These are phyloP conservation scores for Penicillium cinerascens DNA, from an alignment of 495 filamentous ascomycete genomes.

Conservation along the genomic window DNA sequence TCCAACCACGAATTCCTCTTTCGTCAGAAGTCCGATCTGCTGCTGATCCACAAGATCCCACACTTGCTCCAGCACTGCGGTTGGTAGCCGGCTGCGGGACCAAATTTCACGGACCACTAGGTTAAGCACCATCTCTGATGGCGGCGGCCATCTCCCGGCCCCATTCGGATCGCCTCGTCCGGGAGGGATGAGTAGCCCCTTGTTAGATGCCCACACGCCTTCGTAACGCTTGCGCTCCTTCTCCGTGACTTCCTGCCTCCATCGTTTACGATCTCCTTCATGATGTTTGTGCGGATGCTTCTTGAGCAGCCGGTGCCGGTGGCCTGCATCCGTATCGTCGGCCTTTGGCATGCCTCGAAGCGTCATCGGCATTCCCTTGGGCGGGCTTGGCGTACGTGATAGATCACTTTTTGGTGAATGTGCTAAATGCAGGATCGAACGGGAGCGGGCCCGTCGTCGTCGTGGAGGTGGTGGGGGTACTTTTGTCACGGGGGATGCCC, in stretches of 20 bases:
- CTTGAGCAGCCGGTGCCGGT: conserved; percentile 49
- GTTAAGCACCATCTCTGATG: conserved; percentile 62
- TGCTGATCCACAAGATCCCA: conserved; percentile 79
- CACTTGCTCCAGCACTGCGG: conserved; percentile 67
- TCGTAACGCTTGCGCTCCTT: conserved; percentile 88
- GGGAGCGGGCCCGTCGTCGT: conserved; percentile 47
- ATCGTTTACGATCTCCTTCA: conserved; percentile 82
- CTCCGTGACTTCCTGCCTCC: conserved; percentile 72
- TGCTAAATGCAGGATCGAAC: conserved; percentile 37
- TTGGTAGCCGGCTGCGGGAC: conserved; percentile 68
- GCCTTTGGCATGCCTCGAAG: conserved; percentile 60
- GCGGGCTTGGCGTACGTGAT: conserved; percentile 54
- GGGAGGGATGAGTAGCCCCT: conserved; percentile 55
- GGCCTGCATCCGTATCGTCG: conserved; percentile 55
- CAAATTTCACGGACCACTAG: conserved; percentile 85
- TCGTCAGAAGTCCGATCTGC: conserved; percentile 56
- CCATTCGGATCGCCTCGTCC: conserved; percentile 4
- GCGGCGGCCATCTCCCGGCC: conserved; percentile 21
- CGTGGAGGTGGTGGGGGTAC: conserved; percentile 42
- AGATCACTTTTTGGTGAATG: conserved; percentile 30
- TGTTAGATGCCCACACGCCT: conserved; percentile 93
- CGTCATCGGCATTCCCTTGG: conserved; percentile 64
- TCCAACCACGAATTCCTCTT: conserved; percentile 89
- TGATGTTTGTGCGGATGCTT: conserved; percentile 81
- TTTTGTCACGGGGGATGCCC: conserved; percentile 52